phyloP scores from a whole-genome alignment of 495 filamentous ascomycete genomes.

The Hypoxylon fuscum region DNA sequence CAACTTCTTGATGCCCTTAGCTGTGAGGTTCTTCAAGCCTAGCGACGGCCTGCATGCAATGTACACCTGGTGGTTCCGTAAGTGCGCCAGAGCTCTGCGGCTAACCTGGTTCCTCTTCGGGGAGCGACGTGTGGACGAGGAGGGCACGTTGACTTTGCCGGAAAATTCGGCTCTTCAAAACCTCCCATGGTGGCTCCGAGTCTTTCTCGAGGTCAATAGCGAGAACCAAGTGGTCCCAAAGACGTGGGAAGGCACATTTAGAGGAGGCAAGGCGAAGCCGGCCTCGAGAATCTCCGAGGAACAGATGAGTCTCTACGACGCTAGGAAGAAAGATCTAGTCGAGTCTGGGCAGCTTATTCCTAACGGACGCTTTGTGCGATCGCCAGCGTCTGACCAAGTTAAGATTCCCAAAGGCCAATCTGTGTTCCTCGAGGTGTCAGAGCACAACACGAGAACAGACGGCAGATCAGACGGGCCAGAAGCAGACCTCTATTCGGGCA shows the following conservation, averaged over 20 bases:
- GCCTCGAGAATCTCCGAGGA: slow-evolving; percentile 29
- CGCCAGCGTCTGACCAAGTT: slow-evolving; percentile 91
- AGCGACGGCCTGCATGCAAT: slow-evolving; percentile 81
- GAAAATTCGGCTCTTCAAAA: slow-evolving; percentile 36
- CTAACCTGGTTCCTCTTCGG: slow-evolving; percentile 94
- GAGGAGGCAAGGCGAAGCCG: slow-evolving; percentile 48
- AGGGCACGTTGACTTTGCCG: slow-evolving; percentile 63
- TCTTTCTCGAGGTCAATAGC: slow-evolving; percentile 51
- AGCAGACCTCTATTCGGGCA: slow-evolving; percentile 71
- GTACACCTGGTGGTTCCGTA: slow-evolving; percentile 96
- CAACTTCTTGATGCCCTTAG: slow-evolving; percentile 91
- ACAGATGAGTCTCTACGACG: slow-evolving; percentile 34
- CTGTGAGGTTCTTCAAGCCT: slow-evolving; percentile 82
- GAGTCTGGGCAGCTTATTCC: slow-evolving; percentile 55
- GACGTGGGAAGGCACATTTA: slow-evolving; percentile 54
- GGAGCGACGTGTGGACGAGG: slow-evolving; percentile 80
- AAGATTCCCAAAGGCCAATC: slow-evolving; percentile 83
- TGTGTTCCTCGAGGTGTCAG: slow-evolving; percentile 84
- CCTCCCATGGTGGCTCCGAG: slow-evolving; percentile 42
- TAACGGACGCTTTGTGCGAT: slow-evolving; percentile 86
- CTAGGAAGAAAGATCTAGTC: slow-evolving; percentile 53
- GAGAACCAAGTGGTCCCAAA: slow-evolving; percentile 46
- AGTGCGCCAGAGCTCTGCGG: slow-evolving; percentile 80
- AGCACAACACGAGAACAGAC: slow-evolving; percentile 72
- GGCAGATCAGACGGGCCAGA: slow-evolving; percentile 61